Conservation (phyloP, 257 asterid species). For the Coffea eugenioides region DNA sequence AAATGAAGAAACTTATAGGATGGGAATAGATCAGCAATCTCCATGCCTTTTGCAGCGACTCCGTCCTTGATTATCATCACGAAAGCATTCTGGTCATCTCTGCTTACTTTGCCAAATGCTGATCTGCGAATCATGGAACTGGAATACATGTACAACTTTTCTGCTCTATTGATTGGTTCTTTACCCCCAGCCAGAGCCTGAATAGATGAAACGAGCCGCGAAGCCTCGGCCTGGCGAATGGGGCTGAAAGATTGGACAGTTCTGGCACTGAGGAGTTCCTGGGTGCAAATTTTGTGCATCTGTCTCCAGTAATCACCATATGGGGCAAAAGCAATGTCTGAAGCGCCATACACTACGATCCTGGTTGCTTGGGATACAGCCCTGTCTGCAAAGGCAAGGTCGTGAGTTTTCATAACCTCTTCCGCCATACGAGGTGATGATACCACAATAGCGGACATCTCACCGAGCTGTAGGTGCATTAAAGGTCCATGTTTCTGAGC, state of each 20-base stretch:
- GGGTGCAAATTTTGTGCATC: constrained; percentile 19
- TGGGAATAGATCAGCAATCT: background rate
- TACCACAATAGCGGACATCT: constrained; percentile 19
- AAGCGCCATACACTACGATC: background rate
- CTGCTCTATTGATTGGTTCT: background rate
- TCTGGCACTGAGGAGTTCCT: constrained; percentile 12
- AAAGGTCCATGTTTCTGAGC: constrained; percentile 22
- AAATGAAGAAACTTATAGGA: constrained; percentile 19
- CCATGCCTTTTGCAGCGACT: background rate
- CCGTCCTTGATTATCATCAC: background rate
- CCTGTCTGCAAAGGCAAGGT: constrained; percentile 21
- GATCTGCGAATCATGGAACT: background rate
- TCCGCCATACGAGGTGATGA: constrained; percentile 27
- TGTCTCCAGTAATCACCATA: constrained; percentile 29
- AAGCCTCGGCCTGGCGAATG: constrained; percentile 12
- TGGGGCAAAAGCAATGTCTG: constrained; percentile 13
- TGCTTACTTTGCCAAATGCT: background rate
- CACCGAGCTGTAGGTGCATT: constrained; percentile 26
- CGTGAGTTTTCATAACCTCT: constrained; percentile 28
- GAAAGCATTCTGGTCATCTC: background rate
- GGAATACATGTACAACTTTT: background rate
- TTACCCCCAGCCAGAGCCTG: background rate
- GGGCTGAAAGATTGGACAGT: constrained; percentile 4
- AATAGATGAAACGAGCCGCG: background rate
- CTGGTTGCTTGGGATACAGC: background rate